A percentile compares a stretch with the other conserved stretches of the same genome.
These are phyloP conservation scores for Lipomyces orientalis DNA, from an alignment of 805 yeast genomes.

Conservation along the genomic window DNA sequence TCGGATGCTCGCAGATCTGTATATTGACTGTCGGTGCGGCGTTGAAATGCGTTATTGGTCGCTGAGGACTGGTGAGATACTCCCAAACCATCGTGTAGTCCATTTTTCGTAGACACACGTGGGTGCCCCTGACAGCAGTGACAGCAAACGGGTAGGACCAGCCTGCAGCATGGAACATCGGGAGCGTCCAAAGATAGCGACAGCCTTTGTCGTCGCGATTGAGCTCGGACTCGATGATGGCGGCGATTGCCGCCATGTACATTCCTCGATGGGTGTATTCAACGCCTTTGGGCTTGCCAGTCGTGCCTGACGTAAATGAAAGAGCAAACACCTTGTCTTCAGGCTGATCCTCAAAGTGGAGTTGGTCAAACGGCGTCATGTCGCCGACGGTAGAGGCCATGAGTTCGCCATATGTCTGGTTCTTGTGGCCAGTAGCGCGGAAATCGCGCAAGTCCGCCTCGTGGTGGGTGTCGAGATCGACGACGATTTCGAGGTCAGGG, in stretches of 20 bases:
- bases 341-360: slow-evolving; percentile 34
- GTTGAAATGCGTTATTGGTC: slow-evolving; percentile 44
- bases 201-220: slow-evolving; percentile 44
- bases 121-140: slow-evolving; percentile 48
- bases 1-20: slow-evolving; percentile 43
- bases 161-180: slow-evolving; percentile 49
- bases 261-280: slow-evolving; percentile 47
- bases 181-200: slow-evolving; percentile 48
- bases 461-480: slow-evolving; percentile 34
- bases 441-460: slow-evolving; percentile 21
- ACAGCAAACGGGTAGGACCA: slow-evolving; percentile 49
- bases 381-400: slow-evolving; percentile 11
- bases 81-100: slow-evolving; percentile 46
- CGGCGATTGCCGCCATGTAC: slow-evolving; percentile 44
- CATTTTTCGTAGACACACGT: slow-evolving; percentile 45
- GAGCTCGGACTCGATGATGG: slow-evolving; percentile 44
- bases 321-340: slow-evolving; percentile 35
- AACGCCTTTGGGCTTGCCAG: slow-evolving; percentile 49
- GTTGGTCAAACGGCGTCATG: slow-evolving; percentile 18
- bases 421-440: neutral
- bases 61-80: slow-evolving; percentile 37
- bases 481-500: slow-evolving; percentile 24
- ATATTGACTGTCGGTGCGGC: slow-evolving; percentile 50
- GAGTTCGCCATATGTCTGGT: slow-evolving; percentile 24
- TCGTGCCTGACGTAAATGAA: slow-evolving; percentile 47